phyloP scores from a whole-genome alignment of 1,284 basidiomycete genomes.

The Chondrostereum purpureum region DNA sequence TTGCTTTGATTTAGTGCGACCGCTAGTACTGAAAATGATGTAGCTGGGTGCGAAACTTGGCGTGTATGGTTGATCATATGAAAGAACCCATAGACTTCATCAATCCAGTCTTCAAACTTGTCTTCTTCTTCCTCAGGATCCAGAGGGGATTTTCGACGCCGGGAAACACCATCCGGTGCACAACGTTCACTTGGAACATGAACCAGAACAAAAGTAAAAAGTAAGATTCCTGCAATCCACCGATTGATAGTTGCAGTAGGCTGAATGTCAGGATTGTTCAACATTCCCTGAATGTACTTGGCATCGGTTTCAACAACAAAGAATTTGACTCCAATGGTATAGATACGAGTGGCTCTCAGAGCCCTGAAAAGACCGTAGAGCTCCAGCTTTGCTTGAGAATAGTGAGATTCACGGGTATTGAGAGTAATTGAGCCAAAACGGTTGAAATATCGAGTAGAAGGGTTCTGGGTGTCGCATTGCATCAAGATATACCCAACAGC shows the following conservation, averaged over 20 bases:
- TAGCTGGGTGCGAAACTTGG: not conserved
- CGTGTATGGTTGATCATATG: not conserved
- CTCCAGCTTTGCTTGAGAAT: slow-evolving; percentile 1
- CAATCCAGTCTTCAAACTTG: slow-evolving; percentile 1
- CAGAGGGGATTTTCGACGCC: not conserved
- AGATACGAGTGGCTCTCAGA: slow-evolving; percentile 19
- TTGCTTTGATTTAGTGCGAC: not conserved
- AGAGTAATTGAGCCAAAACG: slow-evolving; percentile 5
- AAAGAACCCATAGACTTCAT: slow-evolving; percentile 6
- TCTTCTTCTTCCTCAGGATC: not conserved
- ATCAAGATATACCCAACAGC: slow-evolving; percentile 19
- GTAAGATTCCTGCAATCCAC: not conserved
- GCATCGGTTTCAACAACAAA: slow-evolving; percentile 30
- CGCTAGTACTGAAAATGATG: not conserved
- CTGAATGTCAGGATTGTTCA: slow-evolving; percentile 24
- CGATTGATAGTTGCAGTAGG: slow-evolving; percentile 25
- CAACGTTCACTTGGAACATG: not conserved
- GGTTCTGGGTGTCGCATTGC: slow-evolving; percentile 1
- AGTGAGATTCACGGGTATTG: too few species aligned
- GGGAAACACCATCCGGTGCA: not conserved
- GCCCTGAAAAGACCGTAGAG: not conserved
- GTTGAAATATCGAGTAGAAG: not conserved
- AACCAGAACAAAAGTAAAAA: not conserved
- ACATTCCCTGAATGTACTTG: slow-evolving; percentile 27
- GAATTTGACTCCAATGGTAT: slow-evolving; percentile 22